Conservation (phyloP, 2,329 filamentous ascomycete species). For the Botrytis porri region DNA sequence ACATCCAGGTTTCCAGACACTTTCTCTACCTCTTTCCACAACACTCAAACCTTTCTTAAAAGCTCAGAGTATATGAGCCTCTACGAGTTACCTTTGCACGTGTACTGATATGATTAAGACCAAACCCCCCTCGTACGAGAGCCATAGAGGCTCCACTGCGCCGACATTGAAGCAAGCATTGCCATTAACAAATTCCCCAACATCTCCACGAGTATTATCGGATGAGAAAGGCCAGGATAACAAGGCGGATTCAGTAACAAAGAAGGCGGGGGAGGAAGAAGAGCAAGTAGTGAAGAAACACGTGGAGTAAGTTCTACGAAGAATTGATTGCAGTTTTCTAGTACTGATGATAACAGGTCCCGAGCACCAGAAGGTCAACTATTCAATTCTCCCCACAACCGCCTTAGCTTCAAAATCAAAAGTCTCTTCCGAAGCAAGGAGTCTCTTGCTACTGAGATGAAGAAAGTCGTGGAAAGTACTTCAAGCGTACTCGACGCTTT, state of each 20-base stretch:
- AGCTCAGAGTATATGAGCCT: background rate
- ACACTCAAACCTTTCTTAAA: background rate
- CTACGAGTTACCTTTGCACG: background rate
- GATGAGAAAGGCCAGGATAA: background rate
- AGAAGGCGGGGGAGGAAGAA: background rate
- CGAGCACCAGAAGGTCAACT: constrained; percentile 24
- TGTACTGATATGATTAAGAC: constrained; percentile 1
- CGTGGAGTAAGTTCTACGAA: background rate
- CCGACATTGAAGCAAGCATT: background rate
- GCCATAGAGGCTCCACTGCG: background rate
- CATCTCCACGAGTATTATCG: background rate
- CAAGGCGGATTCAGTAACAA: background rate
- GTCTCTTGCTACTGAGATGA: constrained; percentile 34
- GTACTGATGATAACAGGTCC: constrained; percentile 25
- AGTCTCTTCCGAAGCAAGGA: constrained; percentile 33
- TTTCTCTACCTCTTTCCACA: background rate
- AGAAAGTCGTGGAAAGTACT: constrained; percentile 24
- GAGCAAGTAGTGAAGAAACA: background rate
- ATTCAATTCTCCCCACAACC: constrained; percentile 28
- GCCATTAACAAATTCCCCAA: background rate
- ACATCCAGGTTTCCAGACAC: background rate
- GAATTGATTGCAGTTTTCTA: background rate
- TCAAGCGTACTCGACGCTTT: constrained; percentile 30
- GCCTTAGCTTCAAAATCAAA: constrained; percentile 30
- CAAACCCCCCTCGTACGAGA: constrained; percentile 22